Base-by-base conservation (phyloP, 495 filamentous ascomycete species). In the Xylaria palmicola region DNA sequence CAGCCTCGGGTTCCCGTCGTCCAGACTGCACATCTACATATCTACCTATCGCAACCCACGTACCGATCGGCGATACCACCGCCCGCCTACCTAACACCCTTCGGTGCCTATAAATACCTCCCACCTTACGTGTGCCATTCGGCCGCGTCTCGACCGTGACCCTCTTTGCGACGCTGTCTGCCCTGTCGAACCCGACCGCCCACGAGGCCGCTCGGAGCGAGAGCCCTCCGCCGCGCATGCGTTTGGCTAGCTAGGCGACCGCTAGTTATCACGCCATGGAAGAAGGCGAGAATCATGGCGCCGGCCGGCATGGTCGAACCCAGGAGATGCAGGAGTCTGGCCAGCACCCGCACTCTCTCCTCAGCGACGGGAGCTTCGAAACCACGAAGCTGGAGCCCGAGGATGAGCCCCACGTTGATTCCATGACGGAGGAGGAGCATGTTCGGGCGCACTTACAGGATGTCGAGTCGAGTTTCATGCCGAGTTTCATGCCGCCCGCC, bases 391-490 rank as follows among this genome's bases (percentile, higher is more conserved):
- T 77, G 43, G 73, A 79, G 13, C 63, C 70, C 43, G 68, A 70
- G 12, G 65, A 70, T 19, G 67, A 68, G 58, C 60, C 70, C 60
- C 63, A 66, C 34, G 66, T 71, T 47, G 78, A 81, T 45, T 77
- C 79, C 3, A 60, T 80, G 34, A 75, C 76, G 56, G 79, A 81
- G 47, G 69, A 69, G 41, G 72, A 74, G n/a, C 72, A 72, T 34
- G 74, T 79, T 13, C 73, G 74, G 30, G 74, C 76, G 56, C 88
- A 90, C 70, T 69, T 96, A 59, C 87, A 90, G 77, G 92, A 96
- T 68, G 84, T 94, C 60, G 92, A 97, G 70, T 95, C 91, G 7
- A 95, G 90, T 68, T 95, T 96, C 64, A 53, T 92, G 39, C 80
- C 91, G 7, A 95, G 90, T 68, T 95, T 96, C 64, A 53, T 92